Percentiles rank a stretch among this genome's conserved stretches.
phyloP scores from a whole-genome alignment of 805 yeast genomes.

The Barnettozyma pratensis region DNA sequence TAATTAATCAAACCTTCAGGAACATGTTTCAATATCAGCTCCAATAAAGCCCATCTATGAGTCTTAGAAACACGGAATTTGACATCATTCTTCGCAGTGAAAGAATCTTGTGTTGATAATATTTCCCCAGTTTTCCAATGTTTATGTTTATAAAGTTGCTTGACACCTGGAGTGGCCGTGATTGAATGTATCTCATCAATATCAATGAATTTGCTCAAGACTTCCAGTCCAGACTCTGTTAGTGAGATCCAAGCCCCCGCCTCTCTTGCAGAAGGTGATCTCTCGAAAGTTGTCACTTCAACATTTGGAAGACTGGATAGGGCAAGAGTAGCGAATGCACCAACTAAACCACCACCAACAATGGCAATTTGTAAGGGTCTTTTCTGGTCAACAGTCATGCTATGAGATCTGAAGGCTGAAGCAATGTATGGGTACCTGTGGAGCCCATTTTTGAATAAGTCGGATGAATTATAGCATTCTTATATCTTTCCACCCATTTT shows the following conservation, averaged over 20 bases:
- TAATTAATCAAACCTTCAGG: background rate
- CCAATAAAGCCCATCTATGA: background rate
- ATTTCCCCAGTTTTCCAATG: background rate
- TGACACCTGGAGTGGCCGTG: background rate
- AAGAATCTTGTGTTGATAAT: background rate
- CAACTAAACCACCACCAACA: conserved; percentile 1
- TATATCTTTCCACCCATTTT: no score
- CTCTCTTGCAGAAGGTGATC: background rate
- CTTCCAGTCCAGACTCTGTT: background rate
- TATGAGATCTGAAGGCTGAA: no score
- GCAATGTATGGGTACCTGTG: no score
- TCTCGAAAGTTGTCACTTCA: background rate
- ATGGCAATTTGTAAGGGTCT: background rate
- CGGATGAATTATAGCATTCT: no score
- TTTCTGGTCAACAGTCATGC: no score
- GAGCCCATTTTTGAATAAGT: no score
- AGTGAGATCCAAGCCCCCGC: no score
- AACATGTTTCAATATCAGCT: background rate
- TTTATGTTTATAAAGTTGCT: background rate
- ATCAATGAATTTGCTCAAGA: background rate
- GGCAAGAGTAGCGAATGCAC: background rate
- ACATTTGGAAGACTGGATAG: background rate
- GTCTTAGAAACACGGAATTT: background rate
- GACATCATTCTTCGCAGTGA: background rate
- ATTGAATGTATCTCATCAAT: conserved; percentile 1